Conservation (phyloP, 345 rosid species). For the Melaleuca quinquenervia region DNA sequence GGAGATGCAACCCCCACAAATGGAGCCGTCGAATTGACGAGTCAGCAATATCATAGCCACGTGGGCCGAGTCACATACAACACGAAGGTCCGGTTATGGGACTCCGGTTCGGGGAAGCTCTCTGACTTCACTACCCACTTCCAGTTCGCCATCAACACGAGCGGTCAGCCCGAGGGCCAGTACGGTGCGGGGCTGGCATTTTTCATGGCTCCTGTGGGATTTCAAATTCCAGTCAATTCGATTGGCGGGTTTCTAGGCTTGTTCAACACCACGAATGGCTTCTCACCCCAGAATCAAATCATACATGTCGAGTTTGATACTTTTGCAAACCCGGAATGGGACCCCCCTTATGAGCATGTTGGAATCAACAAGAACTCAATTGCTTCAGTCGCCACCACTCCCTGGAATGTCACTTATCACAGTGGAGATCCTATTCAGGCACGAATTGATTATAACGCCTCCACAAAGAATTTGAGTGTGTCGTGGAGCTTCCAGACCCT, state of each 20-base stretch:
- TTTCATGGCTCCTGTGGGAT: constrained; percentile 17
- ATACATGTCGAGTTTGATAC: constrained; percentile 14
- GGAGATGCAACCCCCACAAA: constrained; percentile 9
- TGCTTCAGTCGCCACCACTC: constrained; percentile 6
- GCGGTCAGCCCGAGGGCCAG: neutral
- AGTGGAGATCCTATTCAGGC: constrained; percentile 15
- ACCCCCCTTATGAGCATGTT: constrained; percentile 13
- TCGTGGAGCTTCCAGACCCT: constrained; percentile 27
- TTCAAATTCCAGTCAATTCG: constrained; percentile 17
- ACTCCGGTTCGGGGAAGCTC: neutral
- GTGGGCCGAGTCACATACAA: constrained; percentile 12
- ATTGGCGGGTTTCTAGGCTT: constrained; percentile 19
- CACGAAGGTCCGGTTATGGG: constrained; percentile 9
- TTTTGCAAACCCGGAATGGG: constrained; percentile 13
- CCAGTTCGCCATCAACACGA: constrained; percentile 6
- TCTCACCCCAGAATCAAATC: constrained; percentile 2
- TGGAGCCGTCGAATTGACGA: constrained; percentile 7
- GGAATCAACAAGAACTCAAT: constrained; percentile 17
- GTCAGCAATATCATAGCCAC: neutral
- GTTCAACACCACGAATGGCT: constrained; percentile 5
- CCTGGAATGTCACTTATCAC: constrained; percentile 24
- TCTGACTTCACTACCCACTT: constrained; percentile 16
- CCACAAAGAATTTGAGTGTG: constrained; percentile 29
- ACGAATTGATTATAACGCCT: constrained; percentile 16
- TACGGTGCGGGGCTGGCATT: constrained; percentile 11